Percentiles rank a stretch among this genome's conserved stretches.
phyloP scores from a whole-genome alignment of 345 rosid species.

The Bretschneidera sinensis region DNA sequence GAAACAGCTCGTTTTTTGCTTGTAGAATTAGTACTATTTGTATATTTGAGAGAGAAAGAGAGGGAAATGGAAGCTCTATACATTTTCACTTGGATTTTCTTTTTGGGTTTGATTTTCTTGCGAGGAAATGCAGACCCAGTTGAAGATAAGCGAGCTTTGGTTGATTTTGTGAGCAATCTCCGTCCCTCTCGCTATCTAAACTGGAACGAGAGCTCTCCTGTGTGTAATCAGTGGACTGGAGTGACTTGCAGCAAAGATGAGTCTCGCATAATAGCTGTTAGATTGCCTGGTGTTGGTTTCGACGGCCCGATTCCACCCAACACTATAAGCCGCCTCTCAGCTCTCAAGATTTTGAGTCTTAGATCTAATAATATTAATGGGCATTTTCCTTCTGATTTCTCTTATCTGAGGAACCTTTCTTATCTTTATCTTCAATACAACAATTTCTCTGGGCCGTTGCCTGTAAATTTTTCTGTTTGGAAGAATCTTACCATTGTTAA shows the following conservation, averaged over 20 bases:
- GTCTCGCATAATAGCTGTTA: slow-evolving; percentile 50
- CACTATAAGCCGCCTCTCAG: slow-evolving; percentile 67
- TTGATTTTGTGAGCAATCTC: slow-evolving; percentile 45
- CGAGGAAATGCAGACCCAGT: slow-evolving; percentile 42
- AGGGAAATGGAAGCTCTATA: slow-evolving; percentile 24
- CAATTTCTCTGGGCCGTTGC: slow-evolving; percentile 60
- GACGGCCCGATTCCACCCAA: slow-evolving; percentile 63
- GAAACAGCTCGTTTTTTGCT: slow-evolving; percentile 55
- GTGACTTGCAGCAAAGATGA: slow-evolving; percentile 54
- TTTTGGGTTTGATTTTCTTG: slow-evolving; percentile 27
- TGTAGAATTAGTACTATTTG: neutral
- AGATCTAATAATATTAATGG: slow-evolving; percentile 70
- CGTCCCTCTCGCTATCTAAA: slow-evolving; percentile 48
- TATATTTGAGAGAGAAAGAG: slow-evolving; percentile 16
- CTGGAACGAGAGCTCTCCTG: slow-evolving; percentile 53
- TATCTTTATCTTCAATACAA: slow-evolving; percentile 76
- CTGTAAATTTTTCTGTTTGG: slow-evolving; percentile 50
- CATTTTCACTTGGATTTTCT: slow-evolving; percentile 32
- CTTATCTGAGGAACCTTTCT: slow-evolving; percentile 55
- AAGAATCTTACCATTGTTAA: slow-evolving; percentile 61
- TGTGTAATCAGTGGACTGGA: slow-evolving; percentile 72
- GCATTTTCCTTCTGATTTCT: slow-evolving; percentile 60
- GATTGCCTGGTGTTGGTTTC: slow-evolving; percentile 85
- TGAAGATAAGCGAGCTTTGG: slow-evolving; percentile 73
- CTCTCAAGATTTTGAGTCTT: slow-evolving; percentile 72